These are phyloP conservation scores for Silybum marianum DNA, from an alignment of 129 eudicot genomes.

Conservation along the genomic window DNA sequence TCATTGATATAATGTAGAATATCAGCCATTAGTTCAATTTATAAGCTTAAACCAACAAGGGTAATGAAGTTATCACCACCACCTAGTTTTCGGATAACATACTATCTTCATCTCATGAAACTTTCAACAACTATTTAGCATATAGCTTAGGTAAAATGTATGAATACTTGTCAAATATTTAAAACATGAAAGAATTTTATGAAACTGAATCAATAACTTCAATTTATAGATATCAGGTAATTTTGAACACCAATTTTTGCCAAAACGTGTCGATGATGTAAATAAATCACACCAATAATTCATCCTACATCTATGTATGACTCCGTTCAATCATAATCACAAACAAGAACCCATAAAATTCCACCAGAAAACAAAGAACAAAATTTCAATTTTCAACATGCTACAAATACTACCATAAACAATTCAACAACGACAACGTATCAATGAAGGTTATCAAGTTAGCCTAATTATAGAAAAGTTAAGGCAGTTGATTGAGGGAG, in stretches of 20 bases:
- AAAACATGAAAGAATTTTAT: background rate
- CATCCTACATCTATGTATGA: conserved; percentile 3
- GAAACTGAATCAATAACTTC: background rate
- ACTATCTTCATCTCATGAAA: background rate
- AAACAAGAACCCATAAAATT: background rate
- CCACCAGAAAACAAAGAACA: background rate
- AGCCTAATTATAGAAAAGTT: background rate
- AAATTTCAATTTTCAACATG: background rate
- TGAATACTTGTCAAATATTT: background rate
- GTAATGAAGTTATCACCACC: background rate
- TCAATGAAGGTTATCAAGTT: background rate
- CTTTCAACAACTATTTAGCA: background rate
- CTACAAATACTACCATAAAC: background rate
- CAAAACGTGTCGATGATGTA: background rate
- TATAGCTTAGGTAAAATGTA: background rate
- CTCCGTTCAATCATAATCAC: background rate
- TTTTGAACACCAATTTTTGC: background rate
- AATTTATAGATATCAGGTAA: background rate
- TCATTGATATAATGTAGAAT: background rate
- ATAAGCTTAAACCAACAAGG: background rate
- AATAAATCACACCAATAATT: background rate
- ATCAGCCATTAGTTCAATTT: background rate
- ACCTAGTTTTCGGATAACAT: background rate
- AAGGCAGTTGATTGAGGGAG: background rate
- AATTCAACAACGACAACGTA: background rate